These are phyloP conservation scores for Fagopyrum homotropicum DNA, from an alignment of 148 eudicot genomes.

Conservation along the genomic window DNA sequence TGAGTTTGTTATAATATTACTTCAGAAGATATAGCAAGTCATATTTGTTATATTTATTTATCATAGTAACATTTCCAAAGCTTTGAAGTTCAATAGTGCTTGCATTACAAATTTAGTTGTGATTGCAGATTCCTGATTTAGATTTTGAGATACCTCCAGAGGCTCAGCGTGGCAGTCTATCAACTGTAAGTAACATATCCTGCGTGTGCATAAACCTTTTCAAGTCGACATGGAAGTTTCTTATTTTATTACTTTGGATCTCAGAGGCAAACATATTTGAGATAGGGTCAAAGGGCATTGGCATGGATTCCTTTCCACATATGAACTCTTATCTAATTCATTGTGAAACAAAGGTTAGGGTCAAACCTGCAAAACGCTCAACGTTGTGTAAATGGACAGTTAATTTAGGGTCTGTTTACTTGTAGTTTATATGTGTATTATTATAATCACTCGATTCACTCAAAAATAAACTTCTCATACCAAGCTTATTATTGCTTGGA, in stretches of 20 bases:
- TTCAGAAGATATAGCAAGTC: too few species aligned
- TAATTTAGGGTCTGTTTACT: too few species aligned
- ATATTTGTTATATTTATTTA: not conserved
- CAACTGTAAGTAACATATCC: slow-evolving; percentile 47
- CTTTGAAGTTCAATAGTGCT: not conserved
- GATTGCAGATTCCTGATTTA: slow-evolving; percentile 77
- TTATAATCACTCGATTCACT: too few species aligned
- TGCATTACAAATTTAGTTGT: slow-evolving; percentile 9
- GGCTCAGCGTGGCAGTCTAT: slow-evolving; percentile 91
- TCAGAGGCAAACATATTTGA: not conserved
- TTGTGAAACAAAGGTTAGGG: not conserved
- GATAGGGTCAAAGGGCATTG: not conserved
- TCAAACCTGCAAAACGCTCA: not conserved
- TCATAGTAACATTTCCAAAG: not conserved
- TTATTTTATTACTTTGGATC: not conserved
- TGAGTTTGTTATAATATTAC: too few species aligned
- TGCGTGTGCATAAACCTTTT: not conserved
- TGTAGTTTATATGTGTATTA: too few species aligned
- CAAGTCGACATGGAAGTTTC: not conserved
- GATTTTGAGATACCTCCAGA: slow-evolving; percentile 98
- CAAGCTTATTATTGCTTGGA: too few species aligned
- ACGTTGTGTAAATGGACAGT: not conserved
- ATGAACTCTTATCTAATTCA: not conserved
- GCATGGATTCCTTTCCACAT: not conserved
- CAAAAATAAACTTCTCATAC: too few species aligned